phyloP scores from a whole-genome alignment of 2,329 filamentous ascomycete genomes.

The Aspergillus vadensis region DNA sequence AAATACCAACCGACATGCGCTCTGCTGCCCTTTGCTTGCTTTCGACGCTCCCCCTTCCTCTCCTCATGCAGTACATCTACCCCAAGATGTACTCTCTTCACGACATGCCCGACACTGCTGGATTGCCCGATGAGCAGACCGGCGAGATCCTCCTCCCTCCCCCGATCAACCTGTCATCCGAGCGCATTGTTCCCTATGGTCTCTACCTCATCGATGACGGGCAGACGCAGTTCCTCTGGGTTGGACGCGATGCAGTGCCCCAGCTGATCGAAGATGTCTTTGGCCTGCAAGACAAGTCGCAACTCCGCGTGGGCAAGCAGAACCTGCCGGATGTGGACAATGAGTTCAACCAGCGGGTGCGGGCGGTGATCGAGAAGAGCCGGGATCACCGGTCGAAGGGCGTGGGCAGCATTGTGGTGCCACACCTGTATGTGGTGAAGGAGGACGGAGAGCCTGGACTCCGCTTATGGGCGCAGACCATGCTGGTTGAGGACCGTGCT shows the following conservation, averaged over 20 bases:
- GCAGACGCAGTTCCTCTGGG: conserved; percentile 96
- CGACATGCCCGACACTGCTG: conserved; percentile 94
- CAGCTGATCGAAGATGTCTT: conserved; percentile 90
- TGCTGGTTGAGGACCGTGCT: conserved; percentile 90
- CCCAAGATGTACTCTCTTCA: conserved; percentile 82
- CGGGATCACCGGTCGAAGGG: conserved; percentile 82
- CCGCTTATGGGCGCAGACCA: conserved; percentile 94
- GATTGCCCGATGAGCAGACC: conserved; percentile 79
- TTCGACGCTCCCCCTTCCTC: conserved; percentile 87
- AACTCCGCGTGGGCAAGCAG: conserved; percentile 88
- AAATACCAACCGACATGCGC: conserved; percentile 90
- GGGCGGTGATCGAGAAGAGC: conserved; percentile 89
- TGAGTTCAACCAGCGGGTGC: conserved; percentile 93
- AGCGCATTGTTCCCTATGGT: conserved; percentile 83
- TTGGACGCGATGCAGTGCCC: conserved; percentile 88
- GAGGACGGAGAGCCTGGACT: conserved; percentile 95
- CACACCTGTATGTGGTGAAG: conserved; percentile 88
- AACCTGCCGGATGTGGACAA: conserved; percentile 84
- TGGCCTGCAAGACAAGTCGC: conserved; percentile 77
- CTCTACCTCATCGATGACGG: conserved; percentile 96
- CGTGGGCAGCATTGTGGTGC: conserved; percentile 89
- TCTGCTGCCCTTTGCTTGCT: conserved; percentile 90
- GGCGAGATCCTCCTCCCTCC: conserved; percentile 88
- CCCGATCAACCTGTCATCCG: conserved; percentile 81
- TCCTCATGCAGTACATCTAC: conserved; percentile 92